A percentile compares a stretch with the other conserved stretches of the same genome.
Evolutionary conservation across 371 early-diverging fungal species (phyloP).

Genomic region (Rhizopus stolonifer): DNA sequence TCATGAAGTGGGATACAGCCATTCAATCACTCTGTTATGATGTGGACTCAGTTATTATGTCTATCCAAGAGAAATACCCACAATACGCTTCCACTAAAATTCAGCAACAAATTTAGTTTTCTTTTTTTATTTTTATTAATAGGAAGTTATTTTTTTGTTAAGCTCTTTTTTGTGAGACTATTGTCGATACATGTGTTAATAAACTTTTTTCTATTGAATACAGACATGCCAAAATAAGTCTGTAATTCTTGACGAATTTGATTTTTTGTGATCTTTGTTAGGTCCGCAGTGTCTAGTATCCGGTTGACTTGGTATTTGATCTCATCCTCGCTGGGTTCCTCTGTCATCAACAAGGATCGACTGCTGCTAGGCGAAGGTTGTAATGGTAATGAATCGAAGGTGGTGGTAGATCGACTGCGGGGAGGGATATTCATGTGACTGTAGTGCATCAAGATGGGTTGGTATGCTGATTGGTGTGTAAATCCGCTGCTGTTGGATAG

Average conservation of each 20-base stretch:
- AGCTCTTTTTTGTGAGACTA: slow-evolving; percentile 36
- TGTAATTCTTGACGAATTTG: slow-evolving; percentile 56
- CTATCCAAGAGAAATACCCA: slow-evolving; percentile 58
- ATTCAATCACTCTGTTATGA: slow-evolving; percentile 63
- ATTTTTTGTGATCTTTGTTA: slow-evolving; percentile 84
- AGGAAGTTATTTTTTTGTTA: slow-evolving; percentile 16
- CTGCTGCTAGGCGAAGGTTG: slow-evolving; percentile 26
- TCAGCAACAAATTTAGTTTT: background rate
- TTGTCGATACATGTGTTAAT: slow-evolving; percentile 53
- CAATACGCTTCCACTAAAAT: slow-evolving; percentile 31
- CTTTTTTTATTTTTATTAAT: background rate
- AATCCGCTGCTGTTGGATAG: slow-evolving; percentile 36
- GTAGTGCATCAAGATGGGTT: background rate
- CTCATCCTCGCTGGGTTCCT: slow-evolving; percentile 66
- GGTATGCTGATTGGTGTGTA: slow-evolving; percentile 11
- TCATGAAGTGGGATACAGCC: slow-evolving; percentile 60
- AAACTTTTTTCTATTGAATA: slow-evolving; percentile 54
- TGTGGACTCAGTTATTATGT: slow-evolving; percentile 54
- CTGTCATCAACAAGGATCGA: slow-evolving; percentile 31
- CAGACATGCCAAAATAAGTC: slow-evolving; percentile 41
- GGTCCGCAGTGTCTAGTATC: slow-evolving; percentile 74
- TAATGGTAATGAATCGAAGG: no score
- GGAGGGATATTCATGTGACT: slow-evolving; percentile 24
- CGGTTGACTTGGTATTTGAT: slow-evolving; percentile 73
- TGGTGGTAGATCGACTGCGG: no score